phyloP scores from a whole-genome alignment of 768 basidiomycete genomes.

The Hygrophoropsis aurantiaca region DNA sequence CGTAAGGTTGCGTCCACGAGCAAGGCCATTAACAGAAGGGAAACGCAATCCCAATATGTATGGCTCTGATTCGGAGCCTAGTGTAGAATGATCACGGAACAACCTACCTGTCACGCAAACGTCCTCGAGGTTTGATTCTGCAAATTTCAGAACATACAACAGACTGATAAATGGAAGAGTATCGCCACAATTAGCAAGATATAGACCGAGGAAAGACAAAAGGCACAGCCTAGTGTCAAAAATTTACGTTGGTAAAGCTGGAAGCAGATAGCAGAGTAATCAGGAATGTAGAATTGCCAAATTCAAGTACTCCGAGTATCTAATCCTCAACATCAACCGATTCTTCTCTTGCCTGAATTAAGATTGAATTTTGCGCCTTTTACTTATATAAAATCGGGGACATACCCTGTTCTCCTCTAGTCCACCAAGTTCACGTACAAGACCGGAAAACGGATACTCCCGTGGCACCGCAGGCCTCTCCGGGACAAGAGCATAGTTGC shows the following conservation, averaged over 20 bases:
- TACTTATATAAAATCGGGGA: constrained; percentile 1
- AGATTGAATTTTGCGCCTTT: background rate
- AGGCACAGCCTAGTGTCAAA: too few relatives aligned
- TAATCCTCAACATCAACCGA: constrained; percentile 31
- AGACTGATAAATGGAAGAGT: too few relatives aligned
- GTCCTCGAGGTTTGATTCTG: too few relatives aligned
- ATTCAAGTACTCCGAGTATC: constrained; percentile 9
- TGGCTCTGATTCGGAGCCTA: too few relatives aligned
- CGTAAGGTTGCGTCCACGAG: constrained; percentile 41
- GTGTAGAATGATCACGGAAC: too few relatives aligned
- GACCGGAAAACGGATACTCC: constrained; percentile 74
- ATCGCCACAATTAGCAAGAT: too few relatives aligned
- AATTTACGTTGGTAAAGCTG: too few relatives aligned
- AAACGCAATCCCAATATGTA: too few relatives aligned
- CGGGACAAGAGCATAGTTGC: constrained; percentile 55
- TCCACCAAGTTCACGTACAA: constrained; percentile 77
- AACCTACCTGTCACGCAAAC: too few relatives aligned
- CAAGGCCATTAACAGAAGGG: constrained; percentile 28
- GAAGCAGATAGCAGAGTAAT: too few relatives aligned
- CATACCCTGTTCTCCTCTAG: constrained; percentile 75
- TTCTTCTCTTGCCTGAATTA: constrained; percentile 37
- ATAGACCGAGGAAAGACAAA: too few relatives aligned
- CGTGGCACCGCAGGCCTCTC: constrained; percentile 68
- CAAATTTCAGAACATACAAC: too few relatives aligned
- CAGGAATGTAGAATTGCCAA: background rate